phyloP scores from a whole-genome alignment of 345 rosid genomes.

The Salix dunnii region DNA sequence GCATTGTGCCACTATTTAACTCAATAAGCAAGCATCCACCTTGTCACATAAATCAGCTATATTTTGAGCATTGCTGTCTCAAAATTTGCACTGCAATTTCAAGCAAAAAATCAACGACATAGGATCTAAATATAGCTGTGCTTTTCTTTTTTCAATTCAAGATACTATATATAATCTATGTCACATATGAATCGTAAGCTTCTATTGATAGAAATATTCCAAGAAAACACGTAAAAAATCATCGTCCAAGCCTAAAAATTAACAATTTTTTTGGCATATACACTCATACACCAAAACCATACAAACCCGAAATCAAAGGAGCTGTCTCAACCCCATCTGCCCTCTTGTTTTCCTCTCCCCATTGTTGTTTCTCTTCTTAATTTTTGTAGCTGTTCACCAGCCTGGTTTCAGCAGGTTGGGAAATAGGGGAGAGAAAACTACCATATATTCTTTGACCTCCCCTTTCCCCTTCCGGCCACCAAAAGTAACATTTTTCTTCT shows the following conservation, averaged over 20 bases:
- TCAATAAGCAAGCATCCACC: too few relatives aligned
- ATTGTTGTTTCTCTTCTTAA: background rate
- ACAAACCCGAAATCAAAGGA: constrained; percentile 4
- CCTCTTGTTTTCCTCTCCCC: background rate
- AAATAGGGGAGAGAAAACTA: constrained; percentile 23
- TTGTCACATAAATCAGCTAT: too few relatives aligned
- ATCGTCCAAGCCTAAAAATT: background rate
- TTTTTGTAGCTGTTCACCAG: background rate
- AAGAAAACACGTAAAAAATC: background rate
- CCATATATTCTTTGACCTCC: constrained; percentile 1
- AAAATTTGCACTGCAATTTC: too few relatives aligned
- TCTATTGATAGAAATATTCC: too few relatives aligned
- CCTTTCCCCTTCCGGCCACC: constrained; percentile 23
- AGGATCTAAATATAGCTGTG: background rate
- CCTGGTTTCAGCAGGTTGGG: constrained; percentile 28
- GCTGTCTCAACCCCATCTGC: background rate
- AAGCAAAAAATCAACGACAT: too few relatives aligned
- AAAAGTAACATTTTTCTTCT: background rate
- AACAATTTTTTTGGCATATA: background rate
- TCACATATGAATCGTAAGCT: background rate
- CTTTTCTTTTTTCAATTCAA: background rate
- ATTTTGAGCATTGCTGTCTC: too few relatives aligned
- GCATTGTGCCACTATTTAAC: too few relatives aligned
- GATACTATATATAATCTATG: background rate
- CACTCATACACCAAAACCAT: background rate